Evolutionary conservation across 2,329 filamentous ascomycete genomes (phyloP), one percentile per base, ranked within the genome.

Genomic region (Penicillium sp.): DNA sequence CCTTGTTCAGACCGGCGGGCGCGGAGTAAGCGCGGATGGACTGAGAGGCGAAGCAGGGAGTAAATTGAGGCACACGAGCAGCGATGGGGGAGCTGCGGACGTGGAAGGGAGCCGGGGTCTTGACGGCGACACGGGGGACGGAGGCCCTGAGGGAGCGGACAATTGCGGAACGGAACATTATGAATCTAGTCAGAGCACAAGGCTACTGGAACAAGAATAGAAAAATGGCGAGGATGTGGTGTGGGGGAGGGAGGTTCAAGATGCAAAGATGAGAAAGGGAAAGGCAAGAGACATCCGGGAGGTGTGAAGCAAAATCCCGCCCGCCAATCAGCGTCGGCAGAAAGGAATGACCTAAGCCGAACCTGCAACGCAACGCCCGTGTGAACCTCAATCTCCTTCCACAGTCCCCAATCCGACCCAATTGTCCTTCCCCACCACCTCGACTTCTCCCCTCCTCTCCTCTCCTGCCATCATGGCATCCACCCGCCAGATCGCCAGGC

Each of bases 141-240:
- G 78, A 76, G 59, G 77, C 77, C 71, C 85, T 81, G 74, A 88
- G 84, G 70, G 89, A 88, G 78, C 89, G 89, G 80, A 93, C 81
- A 75, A 94, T 77, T 72, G 89, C 87, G 76, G 89, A 86, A 80
- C 93, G 90, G 83, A 97, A 91, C 93, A 97, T 97, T 61, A 68
- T 85, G 78, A 66, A 59, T 47, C 21, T 29, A 32, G 51, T 4
- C 24, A 40, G 53, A 61, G 60, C 56, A 53, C 59, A 37, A 54
- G 44, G 60, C 60, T 52, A 49, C 36, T 49, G 49, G 42, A 55
- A 42, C 41, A 51, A 55, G 27, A 50, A 46, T 51, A 46, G 50
- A 43, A 33, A 52, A 53, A 54, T 44, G 60, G 47, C 49, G 40
- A 62, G 51, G 51, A 52, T 54, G 54, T 42, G 44, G 41, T 42